Evolutionary conservation across 164 flowering plant species (phyloP).

Genomic region (Hamamelis virginiana): DNA sequence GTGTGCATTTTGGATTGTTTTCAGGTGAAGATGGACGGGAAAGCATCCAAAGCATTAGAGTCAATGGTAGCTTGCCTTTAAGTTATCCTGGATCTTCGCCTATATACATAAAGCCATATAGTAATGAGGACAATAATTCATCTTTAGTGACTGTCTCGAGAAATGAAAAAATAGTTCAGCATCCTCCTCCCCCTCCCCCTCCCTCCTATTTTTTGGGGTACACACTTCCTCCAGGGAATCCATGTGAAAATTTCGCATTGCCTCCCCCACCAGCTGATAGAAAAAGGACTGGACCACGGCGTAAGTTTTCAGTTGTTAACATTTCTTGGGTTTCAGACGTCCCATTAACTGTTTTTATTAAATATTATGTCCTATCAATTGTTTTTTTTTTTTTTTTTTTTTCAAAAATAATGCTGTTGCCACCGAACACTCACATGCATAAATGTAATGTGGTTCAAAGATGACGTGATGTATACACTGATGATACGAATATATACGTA

Average conservation of each 20-base stretch:
- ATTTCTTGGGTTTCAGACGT: not conserved
- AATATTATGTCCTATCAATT: not conserved
- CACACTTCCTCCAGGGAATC: conserved; percentile 67
- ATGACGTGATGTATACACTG: not conserved
- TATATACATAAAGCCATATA: conserved; percentile 10
- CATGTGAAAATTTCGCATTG: conserved; percentile 54
- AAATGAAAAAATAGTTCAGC: conserved; percentile 9
- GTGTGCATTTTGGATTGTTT: conserved; percentile 11
- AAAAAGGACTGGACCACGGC: conserved; percentile 75
- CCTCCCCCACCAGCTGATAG: conserved; percentile 82
- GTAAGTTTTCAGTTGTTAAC: conserved; percentile 38
- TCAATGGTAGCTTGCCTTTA: conserved; percentile 17
- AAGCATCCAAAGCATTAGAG: conserved; percentile 12
- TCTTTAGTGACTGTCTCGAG: not conserved
- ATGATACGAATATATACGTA: not conserved
- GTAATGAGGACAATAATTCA: conserved; percentile 2
- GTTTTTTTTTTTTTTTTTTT: not conserved
- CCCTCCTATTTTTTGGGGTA: conserved; percentile 52
- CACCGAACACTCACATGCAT: not conserved
- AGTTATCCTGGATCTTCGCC: conserved; percentile 13
- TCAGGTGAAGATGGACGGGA: conserved; percentile 48
- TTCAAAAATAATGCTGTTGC: not conserved
- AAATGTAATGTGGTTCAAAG: not conserved
- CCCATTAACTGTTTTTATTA: not conserved
- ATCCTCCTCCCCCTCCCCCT: conserved; percentile 36